phyloP scores from a whole-genome alignment of 2,329 filamentous ascomycete species.

The Alternaria tenuissima region DNA sequence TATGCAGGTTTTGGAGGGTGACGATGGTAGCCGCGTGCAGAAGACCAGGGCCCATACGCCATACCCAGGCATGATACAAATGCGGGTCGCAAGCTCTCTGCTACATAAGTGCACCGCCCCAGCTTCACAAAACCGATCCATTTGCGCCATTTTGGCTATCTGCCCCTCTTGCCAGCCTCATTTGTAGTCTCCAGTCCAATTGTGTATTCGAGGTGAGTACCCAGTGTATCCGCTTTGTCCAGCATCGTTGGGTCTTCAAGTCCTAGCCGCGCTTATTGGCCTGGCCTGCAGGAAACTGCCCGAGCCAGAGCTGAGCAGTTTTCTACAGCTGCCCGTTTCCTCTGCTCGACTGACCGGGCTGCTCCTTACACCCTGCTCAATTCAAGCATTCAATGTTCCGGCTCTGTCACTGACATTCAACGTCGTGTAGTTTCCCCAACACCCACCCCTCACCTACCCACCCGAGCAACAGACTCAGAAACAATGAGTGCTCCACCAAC shows the following conservation, averaged over 20 bases:
- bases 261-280: slow-evolving; percentile 26
- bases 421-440: slow-evolving; percentile 19
- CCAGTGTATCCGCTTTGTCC: slow-evolving; percentile 24
- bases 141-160: slow-evolving; percentile 30
- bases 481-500: slow-evolving; percentile 60
- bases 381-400: slow-evolving; percentile 27
- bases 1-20: slow-evolving; percentile 24
- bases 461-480: slow-evolving; percentile 24
- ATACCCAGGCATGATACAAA: slow-evolving; percentile 36
- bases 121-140: slow-evolving; percentile 19
- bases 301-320: slow-evolving; percentile 23
- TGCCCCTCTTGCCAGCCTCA: slow-evolving; percentile 10
- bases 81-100: slow-evolving; percentile 37
- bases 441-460: slow-evolving; percentile 25
- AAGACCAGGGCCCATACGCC: slow-evolving; percentile 35
- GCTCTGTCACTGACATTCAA: slow-evolving; percentile 33
- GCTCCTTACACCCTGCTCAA: slow-evolving; percentile 37
- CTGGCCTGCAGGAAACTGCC: slow-evolving; percentile 26
- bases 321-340: slow-evolving; percentile 18
- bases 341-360: slow-evolving; percentile 20
- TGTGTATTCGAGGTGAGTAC: slow-evolving; percentile 26
- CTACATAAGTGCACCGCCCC: slow-evolving; percentile 41
- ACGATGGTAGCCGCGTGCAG: slow-evolving; percentile 33
- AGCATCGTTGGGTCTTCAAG: slow-evolving; percentile 27
- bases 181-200: slow-evolving; percentile 14